A percentile compares a stretch with the other conserved stretches of the same genome.
These are phyloP conservation scores for Candida insectorum DNA, from an alignment of 805 yeast genomes.

Conservation along the genomic window DNA sequence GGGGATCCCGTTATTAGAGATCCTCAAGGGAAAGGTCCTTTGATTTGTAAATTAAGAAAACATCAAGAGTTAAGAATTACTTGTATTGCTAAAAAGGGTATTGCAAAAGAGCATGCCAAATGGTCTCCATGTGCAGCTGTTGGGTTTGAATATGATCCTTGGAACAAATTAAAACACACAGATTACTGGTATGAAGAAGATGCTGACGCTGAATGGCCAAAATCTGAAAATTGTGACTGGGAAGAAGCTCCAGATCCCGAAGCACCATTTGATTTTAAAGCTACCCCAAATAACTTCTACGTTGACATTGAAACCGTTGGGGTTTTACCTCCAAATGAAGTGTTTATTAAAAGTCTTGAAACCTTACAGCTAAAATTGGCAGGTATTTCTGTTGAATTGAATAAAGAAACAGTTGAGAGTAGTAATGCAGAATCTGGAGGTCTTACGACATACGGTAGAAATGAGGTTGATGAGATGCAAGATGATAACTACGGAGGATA, in stretches of 20 bases:
- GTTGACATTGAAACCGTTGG: conserved; percentile 93
- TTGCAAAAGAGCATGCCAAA: conserved; percentile 95
- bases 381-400: conserved; percentile 70
- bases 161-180: conserved; percentile 95
- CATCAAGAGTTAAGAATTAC: conserved; percentile 86
- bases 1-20: conserved; percentile 89
- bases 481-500: conserved; percentile 24
- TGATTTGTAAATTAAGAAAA: conserved; percentile 85
- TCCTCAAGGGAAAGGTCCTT: conserved; percentile 74
- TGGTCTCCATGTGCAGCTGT: conserved; percentile 97
- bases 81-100: conserved; percentile 97
- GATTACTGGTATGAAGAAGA: conserved; percentile 95
- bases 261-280: conserved; percentile 80
- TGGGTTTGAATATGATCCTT: conserved; percentile 98
- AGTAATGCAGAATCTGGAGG: conserved; percentile 41
- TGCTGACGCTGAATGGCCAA: conserved; percentile 92
- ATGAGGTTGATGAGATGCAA: conserved; percentile 18
- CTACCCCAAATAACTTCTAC: conserved; percentile 78
- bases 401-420: conserved; percentile 40
- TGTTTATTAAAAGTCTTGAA: conserved; percentile 77
- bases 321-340: conserved; percentile 82
- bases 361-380: conserved; percentile 90
- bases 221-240: conserved; percentile 82
- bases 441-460: conserved; percentile 45
- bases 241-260: conserved; percentile 93